Percentiles rank a stretch among this genome's conserved stretches.
phyloP scores from a whole-genome alignment of 2,329 filamentous ascomycete species.

The Botrytis porri region DNA sequence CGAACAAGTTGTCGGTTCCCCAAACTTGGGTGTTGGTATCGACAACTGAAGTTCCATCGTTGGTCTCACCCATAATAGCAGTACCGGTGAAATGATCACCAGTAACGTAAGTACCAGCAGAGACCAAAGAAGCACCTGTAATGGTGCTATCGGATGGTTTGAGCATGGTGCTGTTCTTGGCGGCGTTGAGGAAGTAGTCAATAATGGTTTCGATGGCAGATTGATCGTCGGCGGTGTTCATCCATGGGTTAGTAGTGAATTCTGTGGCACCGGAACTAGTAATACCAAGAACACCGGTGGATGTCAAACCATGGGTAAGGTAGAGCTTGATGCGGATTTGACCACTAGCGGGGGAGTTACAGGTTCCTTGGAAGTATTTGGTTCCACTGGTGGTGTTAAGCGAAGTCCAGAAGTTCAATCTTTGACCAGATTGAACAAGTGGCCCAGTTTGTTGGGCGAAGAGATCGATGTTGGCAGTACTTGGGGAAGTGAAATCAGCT shows the following conservation, averaged over 20 bases:
- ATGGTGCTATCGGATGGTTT: constrained; percentile 25
- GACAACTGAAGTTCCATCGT: constrained; percentile 57
- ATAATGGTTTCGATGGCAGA: constrained; percentile 51
- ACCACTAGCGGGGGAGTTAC: constrained; percentile 30
- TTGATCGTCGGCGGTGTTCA: constrained; percentile 58
- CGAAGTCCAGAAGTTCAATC: constrained; percentile 19
- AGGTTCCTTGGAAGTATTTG: constrained; percentile 19
- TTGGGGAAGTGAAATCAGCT: constrained; percentile 46
- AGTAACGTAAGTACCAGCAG: background rate
- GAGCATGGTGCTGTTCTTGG: constrained; percentile 53
- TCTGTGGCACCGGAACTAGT: constrained; percentile 43
- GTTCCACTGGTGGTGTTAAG: constrained; percentile 12
- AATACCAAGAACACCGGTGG: constrained; percentile 45
- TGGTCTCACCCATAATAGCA: constrained; percentile 47
- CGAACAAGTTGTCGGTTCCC: constrained; percentile 64
- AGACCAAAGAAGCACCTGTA: constrained; percentile 4
- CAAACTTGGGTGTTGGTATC: constrained; percentile 61
- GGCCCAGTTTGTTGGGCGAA: constrained; percentile 6
- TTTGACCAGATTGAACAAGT: constrained; percentile 13
- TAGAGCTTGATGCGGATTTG: constrained; percentile 49
- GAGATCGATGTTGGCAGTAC: constrained; percentile 39
- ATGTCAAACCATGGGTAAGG: constrained; percentile 50
- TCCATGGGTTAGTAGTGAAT: constrained; percentile 44
- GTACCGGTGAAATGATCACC: constrained; percentile 25
- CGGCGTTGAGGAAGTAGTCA: constrained; percentile 49